Percentiles rank a stretch among this genome's conserved stretches.
Conservation (phyloP, 345 rosid genomes). For the Zanthoxylum bungeanum region DNA sequence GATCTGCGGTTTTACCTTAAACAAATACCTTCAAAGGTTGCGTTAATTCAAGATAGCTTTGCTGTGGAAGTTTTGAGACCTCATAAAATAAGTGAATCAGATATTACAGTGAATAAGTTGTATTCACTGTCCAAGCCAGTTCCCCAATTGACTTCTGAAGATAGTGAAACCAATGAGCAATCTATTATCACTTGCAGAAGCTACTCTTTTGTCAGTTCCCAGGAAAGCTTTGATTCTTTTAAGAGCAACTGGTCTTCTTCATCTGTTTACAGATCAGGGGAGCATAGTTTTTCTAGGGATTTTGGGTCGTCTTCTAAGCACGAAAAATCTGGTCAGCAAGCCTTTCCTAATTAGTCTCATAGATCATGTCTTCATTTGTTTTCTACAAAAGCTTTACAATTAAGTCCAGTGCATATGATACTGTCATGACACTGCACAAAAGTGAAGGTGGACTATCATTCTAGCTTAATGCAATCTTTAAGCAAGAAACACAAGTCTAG, state of each 20-base stretch:
- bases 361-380: not conserved
- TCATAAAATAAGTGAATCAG: constrained; percentile 18
- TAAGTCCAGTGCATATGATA: not conserved
- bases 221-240: constrained; percentile 15
- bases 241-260: constrained; percentile 3
- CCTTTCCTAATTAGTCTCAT: not conserved
- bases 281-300: constrained; percentile 14
- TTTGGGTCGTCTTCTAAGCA: constrained; percentile 7
- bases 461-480: not conserved
- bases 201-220: constrained; percentile 9
- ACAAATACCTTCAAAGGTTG: constrained; percentile 52
- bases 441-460: not conserved
- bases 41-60: constrained; percentile 40
- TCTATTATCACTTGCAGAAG: constrained; percentile 14
- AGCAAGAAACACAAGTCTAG: not conserved
- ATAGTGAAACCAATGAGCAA: constrained; percentile 17
- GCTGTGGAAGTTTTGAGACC: constrained; percentile 30
- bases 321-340: constrained; percentile 24
- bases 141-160: constrained; percentile 17
- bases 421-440: not conserved
- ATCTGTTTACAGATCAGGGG: constrained; percentile 13
- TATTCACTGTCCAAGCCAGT: constrained; percentile 41
- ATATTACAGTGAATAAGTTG: constrained; percentile 20
- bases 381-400: not conserved
- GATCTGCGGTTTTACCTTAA: constrained; percentile 39